A percentile compares a stretch with the other conserved stretches of the same genome.
These are phyloP conservation scores for Camellia japonica DNA, from an alignment of 148 eudicot species.

Conservation along the genomic window DNA sequence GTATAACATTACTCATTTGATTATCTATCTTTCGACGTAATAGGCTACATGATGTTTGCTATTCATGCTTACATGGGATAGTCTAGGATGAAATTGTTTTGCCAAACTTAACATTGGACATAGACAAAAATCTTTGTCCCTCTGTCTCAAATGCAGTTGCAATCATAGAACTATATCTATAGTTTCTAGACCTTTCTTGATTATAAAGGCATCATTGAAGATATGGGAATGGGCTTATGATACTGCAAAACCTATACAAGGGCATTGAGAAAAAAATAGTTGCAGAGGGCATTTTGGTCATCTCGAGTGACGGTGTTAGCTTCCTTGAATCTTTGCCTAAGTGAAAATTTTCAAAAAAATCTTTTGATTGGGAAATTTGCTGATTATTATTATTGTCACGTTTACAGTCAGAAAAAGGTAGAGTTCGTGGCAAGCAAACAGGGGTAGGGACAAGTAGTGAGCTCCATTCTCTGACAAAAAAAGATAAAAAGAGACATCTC, in stretches of 20 bases:
- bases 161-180: too few species aligned
- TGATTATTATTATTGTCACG: not conserved
- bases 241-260: not conserved
- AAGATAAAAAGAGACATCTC: conserved; percentile 18
- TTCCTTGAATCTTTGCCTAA: not conserved
- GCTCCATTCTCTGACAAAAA: not conserved
- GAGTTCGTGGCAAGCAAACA: conserved; percentile 16
- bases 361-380: not conserved
- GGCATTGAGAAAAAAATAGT: not conserved
- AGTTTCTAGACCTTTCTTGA: too few species aligned
- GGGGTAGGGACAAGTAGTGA: conserved; percentile 14
- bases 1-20: not conserved
- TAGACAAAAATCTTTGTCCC: too few species aligned
- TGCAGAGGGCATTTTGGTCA: conserved; percentile 18
- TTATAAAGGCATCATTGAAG: too few species aligned
- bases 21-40: not conserved
- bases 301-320: not conserved
- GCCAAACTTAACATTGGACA: too few species aligned
- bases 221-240: not conserved
- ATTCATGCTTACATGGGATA: not conserved
- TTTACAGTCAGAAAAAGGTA: conserved; percentile 13
- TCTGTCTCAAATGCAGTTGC: too few species aligned
- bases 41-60: not conserved
- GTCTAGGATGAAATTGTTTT: not conserved
- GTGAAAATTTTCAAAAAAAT: not conserved